Conservation (phyloP, 75 land plant genomes). For the Sequoia sempervirens region DNA sequence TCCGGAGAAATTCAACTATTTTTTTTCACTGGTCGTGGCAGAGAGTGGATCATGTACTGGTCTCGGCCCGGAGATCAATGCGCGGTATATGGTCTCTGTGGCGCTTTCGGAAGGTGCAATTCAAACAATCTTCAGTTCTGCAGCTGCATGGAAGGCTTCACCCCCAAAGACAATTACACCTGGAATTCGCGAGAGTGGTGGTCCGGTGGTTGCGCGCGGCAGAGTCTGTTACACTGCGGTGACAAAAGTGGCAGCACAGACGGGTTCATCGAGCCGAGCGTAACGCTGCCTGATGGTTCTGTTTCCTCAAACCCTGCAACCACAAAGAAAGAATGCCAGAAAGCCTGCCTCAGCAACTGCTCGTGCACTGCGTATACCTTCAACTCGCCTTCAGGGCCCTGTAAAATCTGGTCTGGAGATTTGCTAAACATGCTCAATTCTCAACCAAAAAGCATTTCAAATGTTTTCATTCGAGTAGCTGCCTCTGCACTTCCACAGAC, state of each 20-base stretch:
- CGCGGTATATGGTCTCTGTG: conserved; percentile 17
- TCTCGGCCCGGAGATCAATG: not conserved
- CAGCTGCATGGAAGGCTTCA: conserved; percentile 36
- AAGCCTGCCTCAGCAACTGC: conserved; percentile 33
- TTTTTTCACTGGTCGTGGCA: not conserved
- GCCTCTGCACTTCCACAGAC: not conserved
- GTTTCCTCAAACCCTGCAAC: not conserved
- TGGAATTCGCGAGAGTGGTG: conserved; percentile 35
- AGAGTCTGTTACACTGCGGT: conserved; percentile 25
- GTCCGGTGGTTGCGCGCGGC: conserved; percentile 29
- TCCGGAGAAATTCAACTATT: not conserved
- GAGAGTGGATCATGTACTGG: not conserved
- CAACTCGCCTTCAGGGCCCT: not conserved
- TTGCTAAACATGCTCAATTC: conserved; percentile 24
- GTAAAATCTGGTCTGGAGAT: conserved; percentile 41
- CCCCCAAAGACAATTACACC: conserved; percentile 1
- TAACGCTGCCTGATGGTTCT: not conserved
- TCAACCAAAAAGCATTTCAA: not conserved
- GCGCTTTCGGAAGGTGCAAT: conserved; percentile 14
- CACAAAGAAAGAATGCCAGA: conserved; percentile 21
- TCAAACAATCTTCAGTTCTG: not conserved
- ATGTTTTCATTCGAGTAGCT: conserved; percentile 11
- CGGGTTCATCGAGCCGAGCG: conserved; percentile 10
- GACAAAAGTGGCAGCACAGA: conserved; percentile 9
- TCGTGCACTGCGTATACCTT: conserved; percentile 50